Base-by-base conservation (phyloP, 306 rosid genomes). In the Lagenaria siceraria region DNA sequence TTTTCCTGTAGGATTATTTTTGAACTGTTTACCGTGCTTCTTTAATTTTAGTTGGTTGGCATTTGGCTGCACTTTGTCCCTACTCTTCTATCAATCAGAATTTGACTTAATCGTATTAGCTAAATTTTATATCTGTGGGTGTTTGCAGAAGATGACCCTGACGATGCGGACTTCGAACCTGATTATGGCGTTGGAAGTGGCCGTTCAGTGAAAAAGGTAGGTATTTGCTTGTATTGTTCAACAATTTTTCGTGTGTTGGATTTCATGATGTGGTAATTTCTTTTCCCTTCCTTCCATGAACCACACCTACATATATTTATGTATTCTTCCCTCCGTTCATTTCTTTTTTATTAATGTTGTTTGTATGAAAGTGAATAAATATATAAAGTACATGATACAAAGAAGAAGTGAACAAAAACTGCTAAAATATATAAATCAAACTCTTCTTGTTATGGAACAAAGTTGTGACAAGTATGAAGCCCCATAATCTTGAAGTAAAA, bases 111-210 rank as follows among this genome's bases (percentile, higher is more conserved):
- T 73, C 43, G 14, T 33, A 55, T 17, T 71, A 19, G 65, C 46
- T 61, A 65, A 64, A 66, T 72, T 75, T 49, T 29, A 21, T 76
- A 58, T 78, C 49, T 70, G 19, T 54, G 51, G 66, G 78, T 78
- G 74, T 68, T 83, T 78, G 87, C 93, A 96, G 98, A 90, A 85
- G 99, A 96, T 89, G 99, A 96, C 82, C 97, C 98, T 1, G 96
- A 89, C 56, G 99, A 96, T 82, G 96, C 85, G 61, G 99, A 96
- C 83, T 96, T 96, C 77, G 98, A 96, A 81, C 99, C 97, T 74
- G 88, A 81, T 78, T 81, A 65, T 65, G 89, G 82, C 46, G 87
- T 80, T 35, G 48, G 84, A 3, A 87, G 78, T 85, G 90, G 83
- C 53, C 96, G 83, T 75, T 56, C 98, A 54, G 87, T 82, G 55